These are phyloP conservation scores for Debaryomyces subglobosus DNA, from an alignment of 1,139 yeast species.

Conservation along the genomic window DNA sequence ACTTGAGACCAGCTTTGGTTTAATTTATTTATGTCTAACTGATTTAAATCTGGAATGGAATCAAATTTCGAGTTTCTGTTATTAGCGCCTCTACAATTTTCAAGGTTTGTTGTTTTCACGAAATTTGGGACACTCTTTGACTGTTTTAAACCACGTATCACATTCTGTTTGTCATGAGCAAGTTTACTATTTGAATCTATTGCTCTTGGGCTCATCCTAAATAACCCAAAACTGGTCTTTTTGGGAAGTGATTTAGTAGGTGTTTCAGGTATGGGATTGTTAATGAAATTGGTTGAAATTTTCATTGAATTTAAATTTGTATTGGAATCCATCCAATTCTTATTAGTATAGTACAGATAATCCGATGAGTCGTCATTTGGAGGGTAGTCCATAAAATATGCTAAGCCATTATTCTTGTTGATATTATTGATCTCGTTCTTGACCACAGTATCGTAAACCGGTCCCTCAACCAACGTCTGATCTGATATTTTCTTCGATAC, in stretches of 20 bases:
- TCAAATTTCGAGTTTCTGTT: not conserved
- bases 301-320: constrained; percentile 11
- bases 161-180: not conserved
- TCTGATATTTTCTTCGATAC: constrained; percentile 14
- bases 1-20: not conserved
- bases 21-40: not conserved
- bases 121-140: constrained; percentile 15
- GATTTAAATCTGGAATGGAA: not conserved
- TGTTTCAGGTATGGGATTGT: not conserved
- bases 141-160: constrained; percentile 8
- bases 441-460: constrained; percentile 5
- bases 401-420: constrained; percentile 11
- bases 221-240: constrained; percentile 9
- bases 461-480: constrained; percentile 13
- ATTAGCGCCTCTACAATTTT: not conserved
- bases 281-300: constrained; percentile 6
- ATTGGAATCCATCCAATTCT: constrained; percentile 26
- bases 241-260: not conserved
- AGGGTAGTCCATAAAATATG: constrained; percentile 1
- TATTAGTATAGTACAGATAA: constrained; percentile 14
- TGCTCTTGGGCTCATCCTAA: constrained; percentile 1
- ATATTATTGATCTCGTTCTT: not conserved
- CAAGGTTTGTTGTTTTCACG: not conserved
- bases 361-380: constrained; percentile 2
- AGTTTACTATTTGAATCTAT: constrained; percentile 1